Evolutionary conservation across 2,329 filamentous ascomycete genomes (phyloP).

Genomic region (Rutstroemia sp.): DNA sequence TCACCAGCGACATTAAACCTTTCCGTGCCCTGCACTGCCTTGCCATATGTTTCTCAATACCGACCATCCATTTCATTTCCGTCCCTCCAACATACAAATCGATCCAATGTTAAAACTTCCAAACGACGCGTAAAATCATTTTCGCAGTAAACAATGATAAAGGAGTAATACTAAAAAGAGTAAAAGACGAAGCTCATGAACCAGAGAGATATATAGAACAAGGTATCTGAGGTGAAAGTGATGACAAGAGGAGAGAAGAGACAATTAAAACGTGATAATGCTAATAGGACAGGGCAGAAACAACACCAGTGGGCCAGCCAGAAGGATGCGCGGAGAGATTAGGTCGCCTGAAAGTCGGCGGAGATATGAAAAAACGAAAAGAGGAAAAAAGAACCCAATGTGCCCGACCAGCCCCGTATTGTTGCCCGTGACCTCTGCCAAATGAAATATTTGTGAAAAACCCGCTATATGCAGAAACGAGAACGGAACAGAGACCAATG

Average conservation of each 20-base stretch:
- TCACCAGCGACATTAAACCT: conserved; percentile 9
- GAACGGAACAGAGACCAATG: conserved; percentile 12
- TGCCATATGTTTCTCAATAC: background rate
- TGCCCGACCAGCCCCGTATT: conserved; percentile 32
- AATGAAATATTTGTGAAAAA: conserved; percentile 19
- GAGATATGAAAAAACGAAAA: conserved; percentile 16
- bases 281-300: conserved; percentile 29
- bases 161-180: background rate
- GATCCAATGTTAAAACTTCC: conserved; percentile 11
- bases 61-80: conserved; percentile 7
- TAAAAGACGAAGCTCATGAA: conserved; percentile 13
- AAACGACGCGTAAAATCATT: conserved; percentile 13
- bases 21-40: conserved; percentile 8
- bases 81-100: conserved; percentile 9
- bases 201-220: conserved; percentile 46
- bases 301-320: conserved; percentile 32
- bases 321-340: conserved; percentile 23
- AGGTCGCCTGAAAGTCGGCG: conserved; percentile 18
- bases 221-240: conserved; percentile 44
- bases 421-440: conserved; percentile 37
- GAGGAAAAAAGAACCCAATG: conserved; percentile 26
- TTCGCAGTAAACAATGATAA: conserved; percentile 11
- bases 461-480: conserved; percentile 30
- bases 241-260: conserved; percentile 21
- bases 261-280: conserved; percentile 24